A percentile compares a stretch with the other conserved stretches of the same genome.
These are phyloP conservation scores for Inga oerstediana DNA, from an alignment of 306 rosid genomes.

Conservation along the genomic window DNA sequence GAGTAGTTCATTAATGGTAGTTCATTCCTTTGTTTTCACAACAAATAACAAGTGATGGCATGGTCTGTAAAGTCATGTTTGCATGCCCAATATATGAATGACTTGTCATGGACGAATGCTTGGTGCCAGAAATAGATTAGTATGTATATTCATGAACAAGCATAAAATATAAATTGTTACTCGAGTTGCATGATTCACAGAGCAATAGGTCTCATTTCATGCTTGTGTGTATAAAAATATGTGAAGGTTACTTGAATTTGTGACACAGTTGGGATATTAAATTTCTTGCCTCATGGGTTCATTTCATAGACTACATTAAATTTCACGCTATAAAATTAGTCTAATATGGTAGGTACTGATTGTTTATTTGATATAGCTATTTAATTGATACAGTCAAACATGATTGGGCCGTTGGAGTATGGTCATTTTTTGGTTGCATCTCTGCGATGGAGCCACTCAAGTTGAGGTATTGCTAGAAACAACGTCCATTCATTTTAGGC, in stretches of 20 bases:
- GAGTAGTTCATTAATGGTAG: neutral
- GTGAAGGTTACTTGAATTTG: neutral
- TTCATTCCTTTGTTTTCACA: neutral
- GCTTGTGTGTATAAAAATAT: neutral
- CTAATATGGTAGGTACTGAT: too few species aligned
- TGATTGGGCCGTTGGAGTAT: too few species aligned
- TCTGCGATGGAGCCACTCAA: too few species aligned
- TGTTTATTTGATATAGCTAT: too few species aligned
- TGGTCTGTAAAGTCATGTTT: neutral
- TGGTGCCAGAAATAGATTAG: neutral
- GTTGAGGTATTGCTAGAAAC: too few species aligned
- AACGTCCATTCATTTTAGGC: too few species aligned
- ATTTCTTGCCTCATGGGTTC: neutral
- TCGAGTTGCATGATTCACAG: neutral
- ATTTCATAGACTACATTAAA: too few species aligned
- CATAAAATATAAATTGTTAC: too few species aligned
- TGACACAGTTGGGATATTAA: neutral
- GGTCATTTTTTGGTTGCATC: too few species aligned
- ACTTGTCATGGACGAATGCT: neutral
- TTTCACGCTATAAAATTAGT: too few species aligned
- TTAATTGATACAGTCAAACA: too few species aligned
- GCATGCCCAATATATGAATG: neutral
- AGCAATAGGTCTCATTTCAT: neutral
- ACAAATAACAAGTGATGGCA: neutral
- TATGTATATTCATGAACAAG: neutral